A percentile compares a stretch with the other conserved stretches of the same genome.
Evolutionary conservation across 345 rosid genomes (phyloP).

Genomic region (Pugionium dolabratum): DNA sequence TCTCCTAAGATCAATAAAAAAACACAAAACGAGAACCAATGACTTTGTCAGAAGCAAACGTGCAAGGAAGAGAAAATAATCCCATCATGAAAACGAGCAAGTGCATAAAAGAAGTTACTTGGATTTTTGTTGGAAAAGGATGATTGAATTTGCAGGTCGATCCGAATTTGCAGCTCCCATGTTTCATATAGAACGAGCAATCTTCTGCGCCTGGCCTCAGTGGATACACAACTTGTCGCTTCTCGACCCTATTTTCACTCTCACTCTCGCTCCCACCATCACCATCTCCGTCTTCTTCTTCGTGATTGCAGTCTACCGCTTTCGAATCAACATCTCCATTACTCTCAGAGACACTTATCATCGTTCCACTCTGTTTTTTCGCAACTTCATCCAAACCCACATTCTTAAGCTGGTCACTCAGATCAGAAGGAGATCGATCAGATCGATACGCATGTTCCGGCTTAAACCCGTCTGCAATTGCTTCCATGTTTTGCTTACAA

Average conservation of each 20-base stretch:
- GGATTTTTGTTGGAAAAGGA: constrained; percentile 59
- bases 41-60: neutral
- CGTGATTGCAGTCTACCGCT: constrained; percentile 12
- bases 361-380: constrained; percentile 23
- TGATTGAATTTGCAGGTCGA: constrained; percentile 95
- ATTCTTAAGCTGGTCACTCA: constrained; percentile 32
- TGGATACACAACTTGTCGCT: constrained; percentile 54
- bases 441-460: constrained; percentile 22
- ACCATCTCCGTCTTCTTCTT: neutral
- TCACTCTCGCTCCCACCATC: constrained; percentile 23
- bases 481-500: neutral
- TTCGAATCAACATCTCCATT: constrained; percentile 19
- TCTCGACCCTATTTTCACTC: constrained; percentile 23
- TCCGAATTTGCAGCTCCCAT: constrained; percentile 86
- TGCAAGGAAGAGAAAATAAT: neutral
- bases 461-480: constrained; percentile 7
- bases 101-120: constrained; percentile 49
- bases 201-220: constrained; percentile 88
- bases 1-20: neutral
- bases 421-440: constrained; percentile 34
- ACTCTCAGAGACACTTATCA: constrained; percentile 17
- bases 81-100: constrained; percentile 10
- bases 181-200: constrained; percentile 80
- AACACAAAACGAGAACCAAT: neutral
- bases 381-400: constrained; percentile 43